Percentiles rank a stretch among this genome's conserved stretches.
phyloP scores from a whole-genome alignment of 805 yeast species.

The Millerozyma miso region DNA sequence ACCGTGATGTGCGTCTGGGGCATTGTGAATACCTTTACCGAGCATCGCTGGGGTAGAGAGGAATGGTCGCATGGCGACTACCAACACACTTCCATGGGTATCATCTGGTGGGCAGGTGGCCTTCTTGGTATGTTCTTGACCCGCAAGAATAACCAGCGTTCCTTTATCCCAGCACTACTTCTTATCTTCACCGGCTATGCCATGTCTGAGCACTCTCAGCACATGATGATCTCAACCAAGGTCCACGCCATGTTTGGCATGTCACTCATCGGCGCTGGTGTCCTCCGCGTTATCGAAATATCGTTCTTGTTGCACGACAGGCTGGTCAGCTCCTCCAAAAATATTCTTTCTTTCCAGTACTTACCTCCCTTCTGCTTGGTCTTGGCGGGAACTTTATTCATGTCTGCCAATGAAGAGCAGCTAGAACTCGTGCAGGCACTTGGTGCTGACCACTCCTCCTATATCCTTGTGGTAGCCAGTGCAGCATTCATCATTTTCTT shows the following conservation, averaged over 20 bases:
- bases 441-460: conserved; percentile 83
- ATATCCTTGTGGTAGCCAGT: conserved; percentile 64
- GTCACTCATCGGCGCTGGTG: conserved; percentile 75
- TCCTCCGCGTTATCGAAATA: conserved; percentile 72
- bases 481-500: conserved; percentile 70
- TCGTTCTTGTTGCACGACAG: conserved; percentile 69
- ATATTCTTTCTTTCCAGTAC: conserved; percentile 72
- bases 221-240: conserved; percentile 70
- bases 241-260: conserved; percentile 86
- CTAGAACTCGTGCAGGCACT: conserved; percentile 62
- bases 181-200: conserved; percentile 90
- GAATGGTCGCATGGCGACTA: conserved; percentile 90
- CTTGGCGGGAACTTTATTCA: conserved; percentile 75
- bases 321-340: conserved; percentile 34
- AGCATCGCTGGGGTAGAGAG: conserved; percentile 90
- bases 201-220: conserved; percentile 87
- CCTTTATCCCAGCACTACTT: conserved; percentile 76
- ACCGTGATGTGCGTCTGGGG: conserved; percentile 85
- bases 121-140: conserved; percentile 76
- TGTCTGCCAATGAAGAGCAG: conserved; percentile 94
- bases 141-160: conserved; percentile 51
- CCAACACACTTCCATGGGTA: conserved; percentile 96
- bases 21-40: conserved; percentile 89
- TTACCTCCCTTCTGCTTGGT: conserved; percentile 79
- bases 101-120: conserved; percentile 96